phyloP scores from a whole-genome alignment of 2,329 filamentous ascomycete genomes.

The Zymoseptoria tritici region DNA sequence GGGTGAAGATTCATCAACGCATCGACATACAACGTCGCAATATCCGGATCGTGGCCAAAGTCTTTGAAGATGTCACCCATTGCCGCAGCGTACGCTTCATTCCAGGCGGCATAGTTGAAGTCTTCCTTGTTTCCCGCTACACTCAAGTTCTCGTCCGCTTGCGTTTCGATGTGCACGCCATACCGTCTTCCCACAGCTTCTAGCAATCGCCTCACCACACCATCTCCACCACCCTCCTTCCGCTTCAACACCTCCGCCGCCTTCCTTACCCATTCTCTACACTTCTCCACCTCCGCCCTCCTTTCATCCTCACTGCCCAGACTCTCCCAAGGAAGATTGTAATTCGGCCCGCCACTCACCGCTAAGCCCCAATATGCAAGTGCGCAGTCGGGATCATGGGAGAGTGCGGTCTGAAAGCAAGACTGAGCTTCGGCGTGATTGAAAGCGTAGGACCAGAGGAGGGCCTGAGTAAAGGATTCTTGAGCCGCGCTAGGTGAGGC shows the following conservation, averaged over 20 bases:
- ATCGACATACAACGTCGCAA: conserved; percentile 58
- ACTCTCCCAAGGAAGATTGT: conserved; percentile 70
- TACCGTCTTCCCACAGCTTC: conserved; percentile 56
- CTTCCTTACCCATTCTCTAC: not conserved
- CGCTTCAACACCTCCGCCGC: not conserved
- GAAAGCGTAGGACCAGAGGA: conserved; percentile 69
- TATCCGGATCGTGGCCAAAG: conserved; percentile 53
- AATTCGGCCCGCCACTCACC: conserved; percentile 66
- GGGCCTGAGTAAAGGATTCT: conserved; percentile 62
- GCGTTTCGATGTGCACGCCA: conserved; percentile 43
- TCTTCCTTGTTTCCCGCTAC: not conserved
- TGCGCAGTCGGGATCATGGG: conserved; percentile 47
- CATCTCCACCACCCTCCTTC: conserved; percentile 30
- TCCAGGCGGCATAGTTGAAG: conserved; percentile 46
- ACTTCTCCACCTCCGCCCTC: conserved; percentile 22
- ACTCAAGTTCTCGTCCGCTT: conserved; percentile 15
- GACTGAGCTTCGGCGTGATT: conserved; percentile 64
- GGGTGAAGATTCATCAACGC: conserved; percentile 59
- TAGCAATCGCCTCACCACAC: conserved; percentile 56
- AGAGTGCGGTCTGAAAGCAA: conserved; percentile 57
- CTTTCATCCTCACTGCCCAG: conserved; percentile 45
- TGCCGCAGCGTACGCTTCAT: conserved; percentile 53
- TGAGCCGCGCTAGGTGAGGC: conserved; percentile 48
- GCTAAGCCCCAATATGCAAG: conserved; percentile 66
- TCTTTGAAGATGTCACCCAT: conserved; percentile 50